Conservation (phyloP, 1,139 yeast genomes). For the Martiniozyma asiatica region DNA sequence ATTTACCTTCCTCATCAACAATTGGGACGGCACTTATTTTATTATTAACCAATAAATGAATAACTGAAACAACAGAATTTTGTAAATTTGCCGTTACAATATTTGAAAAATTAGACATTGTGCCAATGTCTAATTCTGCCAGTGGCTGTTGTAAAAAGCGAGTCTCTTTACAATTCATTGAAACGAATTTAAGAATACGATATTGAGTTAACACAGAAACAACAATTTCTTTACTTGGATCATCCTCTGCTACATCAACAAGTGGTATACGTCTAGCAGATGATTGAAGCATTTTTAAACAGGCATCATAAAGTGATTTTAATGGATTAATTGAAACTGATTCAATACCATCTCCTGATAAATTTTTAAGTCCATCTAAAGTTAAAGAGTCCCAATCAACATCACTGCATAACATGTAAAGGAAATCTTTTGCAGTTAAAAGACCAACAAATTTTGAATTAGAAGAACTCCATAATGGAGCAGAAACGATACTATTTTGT, state of each 20-base stretch:
- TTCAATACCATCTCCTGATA: slow-evolving; percentile 31
- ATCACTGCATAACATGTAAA: slow-evolving; percentile 82
- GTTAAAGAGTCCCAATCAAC: slow-evolving; percentile 78
- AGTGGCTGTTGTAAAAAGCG: slow-evolving; percentile 72
- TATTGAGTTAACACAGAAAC: slow-evolving; percentile 94
- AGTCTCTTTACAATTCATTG: slow-evolving; percentile 92
- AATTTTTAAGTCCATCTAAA: slow-evolving; percentile 71
- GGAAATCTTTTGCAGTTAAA: slow-evolving; percentile 83
- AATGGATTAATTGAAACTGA: slow-evolving; percentile 86
- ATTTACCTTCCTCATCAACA: slow-evolving; percentile 54
- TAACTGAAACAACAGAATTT: slow-evolving; percentile 91
- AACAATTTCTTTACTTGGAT: slow-evolving; percentile 85
- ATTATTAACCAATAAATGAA: slow-evolving; percentile 64
- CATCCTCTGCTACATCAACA: slow-evolving; percentile 89
- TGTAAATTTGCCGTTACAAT: slow-evolving; percentile 77
- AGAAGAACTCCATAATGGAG: slow-evolving; percentile 92
- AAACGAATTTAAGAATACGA: slow-evolving; percentile 88
- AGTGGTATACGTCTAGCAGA: slow-evolving; percentile 90
- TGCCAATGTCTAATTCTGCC: slow-evolving; percentile 51
- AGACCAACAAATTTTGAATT: slow-evolving; percentile 89
- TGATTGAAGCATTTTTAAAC: slow-evolving; percentile 81
- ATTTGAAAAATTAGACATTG: slow-evolving; percentile 41
- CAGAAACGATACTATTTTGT: slow-evolving; percentile 90
- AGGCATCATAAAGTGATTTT: slow-evolving; percentile 83
- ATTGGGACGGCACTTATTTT: slow-evolving; percentile 90